A percentile compares a stretch with the other conserved stretches of the same genome.
phyloP scores from a whole-genome alignment of 1,284 basidiomycete species.

The Sporisorium reilianum region DNA sequence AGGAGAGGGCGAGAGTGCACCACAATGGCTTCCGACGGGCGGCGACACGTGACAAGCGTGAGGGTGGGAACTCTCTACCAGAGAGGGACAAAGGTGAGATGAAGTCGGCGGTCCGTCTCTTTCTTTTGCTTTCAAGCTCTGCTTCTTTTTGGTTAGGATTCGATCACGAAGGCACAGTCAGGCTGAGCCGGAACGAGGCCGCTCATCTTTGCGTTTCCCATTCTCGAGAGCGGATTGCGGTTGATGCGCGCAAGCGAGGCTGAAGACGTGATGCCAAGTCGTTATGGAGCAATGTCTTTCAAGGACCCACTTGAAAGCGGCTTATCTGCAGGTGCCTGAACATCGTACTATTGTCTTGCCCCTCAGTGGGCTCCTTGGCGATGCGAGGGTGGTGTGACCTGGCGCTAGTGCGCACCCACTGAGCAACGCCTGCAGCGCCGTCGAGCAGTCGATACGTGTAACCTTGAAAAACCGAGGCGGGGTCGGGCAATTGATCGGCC shows the following conservation, averaged over 20 bases:
- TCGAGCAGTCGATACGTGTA: neutral
- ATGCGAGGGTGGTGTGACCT: neutral
- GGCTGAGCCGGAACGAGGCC: constrained; percentile 1
- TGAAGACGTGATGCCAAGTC: neutral
- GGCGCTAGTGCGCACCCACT: neutral
- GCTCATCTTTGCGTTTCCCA: neutral
- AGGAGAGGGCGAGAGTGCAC: neutral
- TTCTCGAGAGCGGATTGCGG: neutral
- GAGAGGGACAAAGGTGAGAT: too few relatives aligned
- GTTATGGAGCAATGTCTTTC: too few relatives aligned
- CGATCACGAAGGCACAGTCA: neutral
- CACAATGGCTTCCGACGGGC: constrained; percentile 3
- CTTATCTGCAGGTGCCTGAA: neutral
- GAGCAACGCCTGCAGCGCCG: neutral
- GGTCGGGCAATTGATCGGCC: neutral
- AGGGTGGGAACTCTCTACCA: neutral
- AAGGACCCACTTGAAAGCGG: too few relatives aligned
- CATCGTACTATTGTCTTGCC: neutral
- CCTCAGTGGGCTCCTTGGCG: neutral
- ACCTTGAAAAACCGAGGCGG: neutral
- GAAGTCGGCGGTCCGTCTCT: constrained; percentile 7
- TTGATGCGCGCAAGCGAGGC: neutral
- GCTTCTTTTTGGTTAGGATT: neutral
- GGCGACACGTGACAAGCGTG: neutral
- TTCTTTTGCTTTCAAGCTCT: neutral